Evolutionary conservation across 441 rosid species (phyloP), one percentile per base, ranked within the genome.

Genomic region (Adansonia grandidieri): DNA sequence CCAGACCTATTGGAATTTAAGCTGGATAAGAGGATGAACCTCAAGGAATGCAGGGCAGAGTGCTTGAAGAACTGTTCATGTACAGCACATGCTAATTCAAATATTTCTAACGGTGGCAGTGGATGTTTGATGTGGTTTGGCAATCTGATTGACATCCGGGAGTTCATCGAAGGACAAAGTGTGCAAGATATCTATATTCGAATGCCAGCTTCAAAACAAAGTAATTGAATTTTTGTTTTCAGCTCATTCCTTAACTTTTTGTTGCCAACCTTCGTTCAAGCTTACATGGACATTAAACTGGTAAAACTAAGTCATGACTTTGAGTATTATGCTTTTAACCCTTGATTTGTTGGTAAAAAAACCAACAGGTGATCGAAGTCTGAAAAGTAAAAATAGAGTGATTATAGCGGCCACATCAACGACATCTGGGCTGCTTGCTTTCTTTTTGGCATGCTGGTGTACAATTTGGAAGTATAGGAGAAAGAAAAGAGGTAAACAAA

Each of bases 91-190:
- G 62, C 86, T 5, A 78, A 73, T 77, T 40, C 54, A 22, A 65
- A 80, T 71, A 75, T 82, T 45, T 57, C 78, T 4, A 62, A 48
- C 0, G 65, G 60, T 50, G 79, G 83, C n/a, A 80, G 64, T 51
- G 83, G 85, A 9, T 83, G 85, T 19, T 20, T 77, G 40, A 77
- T 77, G 47, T 83, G 81, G 85, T 80, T 77, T 17, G 42, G 70
- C 15, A 71, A 67, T 0, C 61, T 81, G 37, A 56, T 77, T 24
- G 83, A 81, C 37, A 77, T 65, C 1, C 73, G 75, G 28, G 70
- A 44, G 8, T 54, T 17, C 54, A 5, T 44, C 22, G 13, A 28
- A 4, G 58, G 70, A 17, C 13, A 40, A 32, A 65, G 9, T 9
- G 56, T 15, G 1, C 80, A 81, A 40, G 74, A 81, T 20, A 24